A percentile compares a stretch with the other conserved stretches of the same genome.
phyloP scores from a whole-genome alignment of 2,329 filamentous ascomycete species.

The Aspergillus pseudoterreus region DNA sequence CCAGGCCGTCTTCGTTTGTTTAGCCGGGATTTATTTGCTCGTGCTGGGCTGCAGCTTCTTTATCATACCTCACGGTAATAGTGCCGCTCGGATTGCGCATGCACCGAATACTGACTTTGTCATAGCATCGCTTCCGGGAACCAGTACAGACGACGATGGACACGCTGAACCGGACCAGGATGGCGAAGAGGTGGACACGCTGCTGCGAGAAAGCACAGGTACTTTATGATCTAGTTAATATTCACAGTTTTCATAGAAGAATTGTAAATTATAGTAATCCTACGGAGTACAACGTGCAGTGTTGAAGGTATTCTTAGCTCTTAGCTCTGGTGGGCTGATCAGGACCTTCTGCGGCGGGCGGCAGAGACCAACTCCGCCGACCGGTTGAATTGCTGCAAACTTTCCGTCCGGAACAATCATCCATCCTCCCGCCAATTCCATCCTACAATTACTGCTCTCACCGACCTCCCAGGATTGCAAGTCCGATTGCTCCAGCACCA shows the following conservation, averaged over 20 bases:
- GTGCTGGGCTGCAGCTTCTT: constrained; percentile 67
- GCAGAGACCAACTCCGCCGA: constrained; percentile 10
- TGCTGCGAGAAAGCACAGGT: constrained; percentile 3
- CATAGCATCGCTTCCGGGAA: constrained; percentile 19
- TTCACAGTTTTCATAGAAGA: neutral
- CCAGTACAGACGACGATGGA: constrained; percentile 4
- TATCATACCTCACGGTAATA: constrained; percentile 70
- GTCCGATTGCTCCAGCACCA: neutral
- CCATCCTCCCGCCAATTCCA: constrained; percentile 1
- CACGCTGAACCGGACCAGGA: constrained; percentile 20
- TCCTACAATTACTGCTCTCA: neutral
- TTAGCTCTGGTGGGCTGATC: constrained; percentile 6
- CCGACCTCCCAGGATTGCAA: neutral
- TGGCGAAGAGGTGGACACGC: constrained; percentile 15
- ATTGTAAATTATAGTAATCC: too few species aligned
- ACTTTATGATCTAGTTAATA: neutral
- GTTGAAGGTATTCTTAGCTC: too few species aligned
- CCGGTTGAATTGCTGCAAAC: constrained; percentile 9
- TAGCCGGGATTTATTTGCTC: constrained; percentile 63
- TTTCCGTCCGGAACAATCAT: constrained; percentile 12
- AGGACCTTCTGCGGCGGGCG: constrained; percentile 9
- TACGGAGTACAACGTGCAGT: too few species aligned
- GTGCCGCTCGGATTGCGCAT: neutral
- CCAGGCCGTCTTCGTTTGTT: constrained; percentile 76
- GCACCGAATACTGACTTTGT: neutral